phyloP scores from a whole-genome alignment of 2,329 filamentous ascomycete species.

The Sarocladium oryzae region DNA sequence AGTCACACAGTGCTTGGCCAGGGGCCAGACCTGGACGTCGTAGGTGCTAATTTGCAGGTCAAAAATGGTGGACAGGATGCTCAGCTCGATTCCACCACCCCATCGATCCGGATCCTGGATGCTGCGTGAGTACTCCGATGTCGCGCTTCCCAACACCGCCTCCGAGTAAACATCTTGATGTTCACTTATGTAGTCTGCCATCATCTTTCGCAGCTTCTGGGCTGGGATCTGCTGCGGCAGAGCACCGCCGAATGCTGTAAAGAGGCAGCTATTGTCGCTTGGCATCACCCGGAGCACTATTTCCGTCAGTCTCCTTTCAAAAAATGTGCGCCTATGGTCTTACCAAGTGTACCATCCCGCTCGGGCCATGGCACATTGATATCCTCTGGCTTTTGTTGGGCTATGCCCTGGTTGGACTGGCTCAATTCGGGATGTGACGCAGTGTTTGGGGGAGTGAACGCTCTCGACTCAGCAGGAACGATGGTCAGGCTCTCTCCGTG shows the following conservation, averaged over 20 bases:
- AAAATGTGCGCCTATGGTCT: background rate
- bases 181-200: slow-evolving; percentile 70
- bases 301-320: background rate
- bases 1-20: background rate
- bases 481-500: slow-evolving; percentile 46
- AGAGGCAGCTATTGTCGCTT: slow-evolving; percentile 92
- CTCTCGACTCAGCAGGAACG: slow-evolving; percentile 31
- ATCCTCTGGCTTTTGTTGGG: slow-evolving; percentile 21
- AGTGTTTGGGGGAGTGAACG: slow-evolving; percentile 11
- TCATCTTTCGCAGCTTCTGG: slow-evolving; percentile 61
- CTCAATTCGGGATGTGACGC: background rate
- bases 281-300: slow-evolving; percentile 86
- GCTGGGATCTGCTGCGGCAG: slow-evolving; percentile 53
- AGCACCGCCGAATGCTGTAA: slow-evolving; percentile 78
- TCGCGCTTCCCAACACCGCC: slow-evolving; percentile 67
- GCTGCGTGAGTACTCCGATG: slow-evolving; percentile 71
- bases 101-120: slow-evolving; percentile 77
- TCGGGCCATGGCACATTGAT: slow-evolving; percentile 41
- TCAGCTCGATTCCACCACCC: slow-evolving; percentile 88
- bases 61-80: slow-evolving; percentile 78
- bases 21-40: slow-evolving; percentile 56
- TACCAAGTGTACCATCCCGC: slow-evolving; percentile 45
- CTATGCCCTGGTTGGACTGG: background rate
- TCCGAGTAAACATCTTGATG: slow-evolving; percentile 68
- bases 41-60: slow-evolving; percentile 79